phyloP scores from a whole-genome alignment of 1,139 yeast species.

The Insectozyma bohioensis region DNA sequence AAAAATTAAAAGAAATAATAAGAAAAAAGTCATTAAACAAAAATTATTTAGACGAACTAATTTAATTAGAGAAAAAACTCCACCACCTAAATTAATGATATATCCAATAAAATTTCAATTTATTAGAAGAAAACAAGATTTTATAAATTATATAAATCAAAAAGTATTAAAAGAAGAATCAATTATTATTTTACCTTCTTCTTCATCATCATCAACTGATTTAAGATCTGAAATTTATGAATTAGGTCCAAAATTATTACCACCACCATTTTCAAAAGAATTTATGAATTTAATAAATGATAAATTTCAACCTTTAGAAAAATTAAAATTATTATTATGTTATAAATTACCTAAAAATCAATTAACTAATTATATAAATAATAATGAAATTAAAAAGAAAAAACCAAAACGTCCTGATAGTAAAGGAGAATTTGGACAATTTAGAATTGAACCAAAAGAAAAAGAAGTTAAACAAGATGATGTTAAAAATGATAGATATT shows the following conservation, averaged over 20 bases:
- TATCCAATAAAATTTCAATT: constrained; percentile 6
- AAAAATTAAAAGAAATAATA: too few relatives aligned
- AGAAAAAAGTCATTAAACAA: too few relatives aligned
- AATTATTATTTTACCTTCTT: background rate
- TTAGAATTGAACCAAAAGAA: constrained; percentile 2
- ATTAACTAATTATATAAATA: constrained; percentile 8
- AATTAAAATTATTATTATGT: constrained; percentile 7
- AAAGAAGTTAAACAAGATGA: constrained; percentile 7
- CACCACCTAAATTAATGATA: too few relatives aligned
- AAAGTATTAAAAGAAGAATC: background rate
- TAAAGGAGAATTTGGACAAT: constrained; percentile 6
- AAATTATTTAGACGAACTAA: too few relatives aligned
- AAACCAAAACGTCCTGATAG: constrained; percentile 12
- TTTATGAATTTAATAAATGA: constrained; percentile 10
- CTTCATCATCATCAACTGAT: constrained; percentile 1
- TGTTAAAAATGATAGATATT: constrained; percentile 20
- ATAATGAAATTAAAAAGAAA: background rate
- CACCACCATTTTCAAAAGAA: constrained; percentile 15
- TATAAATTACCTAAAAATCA: constrained; percentile 11
- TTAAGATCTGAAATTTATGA: constrained; percentile 13
- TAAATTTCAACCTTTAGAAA: constrained; percentile 13
- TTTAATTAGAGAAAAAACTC: too few relatives aligned
- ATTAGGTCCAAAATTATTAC: constrained; percentile 15
- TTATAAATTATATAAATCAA: constrained; percentile 1
- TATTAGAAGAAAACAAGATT: constrained; percentile 1